phyloP scores from a whole-genome alignment of 2,329 filamentous ascomycete genomes.

The Fusarium brevicatenulatum region DNA sequence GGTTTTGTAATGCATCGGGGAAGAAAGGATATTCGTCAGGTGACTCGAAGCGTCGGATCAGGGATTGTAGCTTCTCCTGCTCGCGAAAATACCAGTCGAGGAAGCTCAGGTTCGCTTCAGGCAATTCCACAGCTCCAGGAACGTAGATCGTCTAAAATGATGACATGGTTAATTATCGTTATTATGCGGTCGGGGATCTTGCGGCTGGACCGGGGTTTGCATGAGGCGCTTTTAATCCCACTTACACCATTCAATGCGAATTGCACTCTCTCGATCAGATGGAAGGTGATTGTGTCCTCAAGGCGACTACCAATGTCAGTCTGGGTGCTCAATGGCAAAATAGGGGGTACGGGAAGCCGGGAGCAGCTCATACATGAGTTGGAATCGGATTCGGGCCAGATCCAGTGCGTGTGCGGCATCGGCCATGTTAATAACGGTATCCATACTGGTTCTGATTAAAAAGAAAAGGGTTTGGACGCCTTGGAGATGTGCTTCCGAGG shows the following conservation, averaged over 20 bases:
- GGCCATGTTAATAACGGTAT: slow-evolving; percentile 87
- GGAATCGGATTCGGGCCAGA: slow-evolving; percentile 89
- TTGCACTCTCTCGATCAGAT: slow-evolving; percentile 97
- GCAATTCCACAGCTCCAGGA: slow-evolving; percentile 82
- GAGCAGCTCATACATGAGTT: slow-evolving; percentile 76
- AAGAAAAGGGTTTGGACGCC: slow-evolving; percentile 2
- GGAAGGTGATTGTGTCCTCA: slow-evolving; percentile 97
- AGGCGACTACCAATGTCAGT: slow-evolving; percentile 73
- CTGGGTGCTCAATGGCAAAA: neutral
- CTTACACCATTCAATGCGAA: slow-evolving; percentile 81
- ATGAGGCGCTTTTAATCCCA: slow-evolving; percentile 13
- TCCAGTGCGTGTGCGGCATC: slow-evolving; percentile 88
- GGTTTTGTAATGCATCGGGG: slow-evolving; percentile 78
- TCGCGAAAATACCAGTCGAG: slow-evolving; percentile 94
- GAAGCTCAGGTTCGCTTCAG: slow-evolving; percentile 78
- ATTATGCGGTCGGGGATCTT: slow-evolving; percentile 14
- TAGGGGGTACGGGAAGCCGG: neutral
- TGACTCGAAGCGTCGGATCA: slow-evolving; percentile 93
- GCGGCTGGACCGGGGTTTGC: slow-evolving; percentile 22
- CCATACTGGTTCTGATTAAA: slow-evolving; percentile 67
- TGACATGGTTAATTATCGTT: slow-evolving; percentile 19
- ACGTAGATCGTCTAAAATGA: slow-evolving; percentile 76
- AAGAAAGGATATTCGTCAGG: slow-evolving; percentile 99
- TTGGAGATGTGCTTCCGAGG: neutral
- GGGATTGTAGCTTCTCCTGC: slow-evolving; percentile 90